A percentile compares a stretch with the other conserved stretches of the same genome.
phyloP scores from a whole-genome alignment of 192 early-diverging fungal species.

The Linnemannia elongata region DNA sequence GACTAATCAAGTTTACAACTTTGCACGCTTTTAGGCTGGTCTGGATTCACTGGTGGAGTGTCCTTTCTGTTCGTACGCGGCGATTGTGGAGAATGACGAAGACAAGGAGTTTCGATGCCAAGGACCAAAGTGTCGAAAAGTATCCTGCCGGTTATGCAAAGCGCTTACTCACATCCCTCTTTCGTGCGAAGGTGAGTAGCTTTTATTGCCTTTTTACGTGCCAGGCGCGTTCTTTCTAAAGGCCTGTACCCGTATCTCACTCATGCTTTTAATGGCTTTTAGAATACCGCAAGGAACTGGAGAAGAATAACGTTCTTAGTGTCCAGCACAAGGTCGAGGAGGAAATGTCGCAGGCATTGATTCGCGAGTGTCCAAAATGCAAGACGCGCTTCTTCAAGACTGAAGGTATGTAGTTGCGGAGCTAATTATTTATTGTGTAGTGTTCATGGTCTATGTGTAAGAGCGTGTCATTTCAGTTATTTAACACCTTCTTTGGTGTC shows the following conservation, averaged over 20 bases:
- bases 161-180: conserved; percentile 65
- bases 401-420: conserved; percentile 22
- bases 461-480: not conserved
- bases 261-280: not conserved
- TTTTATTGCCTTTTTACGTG: not conserved
- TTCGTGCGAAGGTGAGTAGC: conserved; percentile 62
- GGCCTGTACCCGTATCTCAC: not conserved
- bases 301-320: conserved; percentile 49
- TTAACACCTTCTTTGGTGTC: conserved; percentile 10
- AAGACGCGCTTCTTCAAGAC: conserved; percentile 59
- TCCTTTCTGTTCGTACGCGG: conserved; percentile 62
- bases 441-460: not conserved
- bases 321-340: conserved; percentile 68
- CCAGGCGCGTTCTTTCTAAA: not conserved
- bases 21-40: conserved; percentile 41
- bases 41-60: conserved; percentile 58
- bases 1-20: not conserved
- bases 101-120: conserved; percentile 69
- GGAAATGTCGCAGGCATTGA: conserved; percentile 67
- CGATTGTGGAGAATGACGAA: conserved; percentile 54
- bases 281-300: conserved; percentile 58
- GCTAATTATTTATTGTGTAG: not conserved
- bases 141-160: conserved; percentile 65
- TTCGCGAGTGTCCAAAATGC: conserved; percentile 69
- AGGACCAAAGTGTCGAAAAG: conserved; percentile 56